Evolutionary conservation across 768 basidiomycete species (phyloP), one percentile per base, ranked within the genome.

Genomic region (Boletus eberwhitei): DNA sequence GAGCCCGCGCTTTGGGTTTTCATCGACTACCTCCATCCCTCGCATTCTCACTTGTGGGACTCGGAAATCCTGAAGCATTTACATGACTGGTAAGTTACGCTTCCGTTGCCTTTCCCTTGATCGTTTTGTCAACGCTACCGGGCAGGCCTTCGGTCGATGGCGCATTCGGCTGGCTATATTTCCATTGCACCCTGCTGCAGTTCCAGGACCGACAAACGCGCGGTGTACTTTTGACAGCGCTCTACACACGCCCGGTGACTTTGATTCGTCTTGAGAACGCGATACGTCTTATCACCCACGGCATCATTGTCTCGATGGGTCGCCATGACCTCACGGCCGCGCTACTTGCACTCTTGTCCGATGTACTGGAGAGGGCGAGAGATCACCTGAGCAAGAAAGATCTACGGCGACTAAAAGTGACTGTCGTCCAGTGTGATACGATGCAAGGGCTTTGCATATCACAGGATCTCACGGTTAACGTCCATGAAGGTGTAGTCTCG

Each of bases 121-220:
- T 19, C 12, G n/a, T 9, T 34, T 49, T 11, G 16, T 61, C 2
- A 32, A 40, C n/a, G 26, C 2, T 37, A 32, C 13, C 32, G 47
- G 11, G 35, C 29, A 68, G 65, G 59, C 47, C 51, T 36, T 35
- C 36, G 12, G 12, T 45, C 19, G 59, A 62, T 1, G 59, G 50
- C 8, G 34, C 59, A 3, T 86, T 85, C 55, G 77, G 76, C 19
- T 74, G 69, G 65, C 54, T 84, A 17, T 82, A 80, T 61, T 50
- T 78, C 8, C 75, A 74, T 22, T 67, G 64, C 39, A 46, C 50
- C 8, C 58, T 65, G 26, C 41, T 24, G 4, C 59, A 64, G 4
- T 34, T 76, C 12, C 59, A 45, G 9, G 60, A 71, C 35, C 29
- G 3, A 21, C 35, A 38, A 19, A 56, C 49, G 21, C 73, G 74